Base-by-base conservation (phyloP, 805 yeast species). In the Kodamaea neixiangensis region DNA sequence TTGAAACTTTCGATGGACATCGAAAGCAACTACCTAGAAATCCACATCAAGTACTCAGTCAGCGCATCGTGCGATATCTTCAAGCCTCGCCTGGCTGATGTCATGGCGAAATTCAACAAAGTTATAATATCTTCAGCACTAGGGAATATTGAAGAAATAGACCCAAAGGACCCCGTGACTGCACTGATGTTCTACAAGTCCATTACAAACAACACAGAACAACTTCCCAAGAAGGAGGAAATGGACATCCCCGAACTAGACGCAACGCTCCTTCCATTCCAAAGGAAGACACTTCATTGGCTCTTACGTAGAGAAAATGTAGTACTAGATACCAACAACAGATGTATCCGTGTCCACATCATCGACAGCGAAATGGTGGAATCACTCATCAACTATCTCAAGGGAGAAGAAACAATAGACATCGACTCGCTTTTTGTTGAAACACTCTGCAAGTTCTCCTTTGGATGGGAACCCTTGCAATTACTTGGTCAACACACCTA, bases 241-340 rank as follows among this genome's bases (percentile, higher is more conserved):
- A 63, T 69, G 46, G 67, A 71, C 17, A 67, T 77, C 2, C 76
- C 79, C 0, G 79, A 75, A 35, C 60, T 81, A 5, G 76, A 71
- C 7, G 71, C 81, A 0, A 66, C 67, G 11, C 63, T 81, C 6
- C 59, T 80, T 20, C 66, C 67, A 2, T 85, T 83, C 53, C 90
- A 85, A 61, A 71, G 69, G 3, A 76, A 73, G 40, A 75, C 87
- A 2, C 73, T 85, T 1, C 63, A 68, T 14, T 85, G 90, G 90
- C 65, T 84, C 59, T 64, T 85, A 3, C 54, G 65, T 0, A 75
- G 71, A 52, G 90, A 85, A 60, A 74, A 80, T 39, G 74, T 73
- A 3, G 22, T 39, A 9, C 76, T 73, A 49, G 64, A 73, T 31
- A 44, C 55, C 0, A 60, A 66, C 0, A 58, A 60, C 19, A 22